Conservation (phyloP, 495 filamentous ascomycete species). For the Aspergillus avenaceus region DNA sequence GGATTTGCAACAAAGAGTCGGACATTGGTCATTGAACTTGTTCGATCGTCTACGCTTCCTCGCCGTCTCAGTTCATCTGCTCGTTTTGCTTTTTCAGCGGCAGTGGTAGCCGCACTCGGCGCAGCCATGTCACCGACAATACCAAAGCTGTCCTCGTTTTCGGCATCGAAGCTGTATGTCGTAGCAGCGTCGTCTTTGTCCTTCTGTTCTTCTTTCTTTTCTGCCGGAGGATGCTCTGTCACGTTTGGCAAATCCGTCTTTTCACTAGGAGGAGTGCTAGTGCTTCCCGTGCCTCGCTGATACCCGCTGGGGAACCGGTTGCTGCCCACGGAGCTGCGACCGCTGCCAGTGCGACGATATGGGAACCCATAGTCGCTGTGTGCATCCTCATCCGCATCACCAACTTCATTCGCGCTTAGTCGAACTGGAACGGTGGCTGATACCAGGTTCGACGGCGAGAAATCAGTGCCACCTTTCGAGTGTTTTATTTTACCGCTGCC, state of each 20-base stretch:
- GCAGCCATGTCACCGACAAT: constrained; percentile 50
- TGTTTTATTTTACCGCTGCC: constrained; percentile 78
- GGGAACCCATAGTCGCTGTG: constrained; percentile 52
- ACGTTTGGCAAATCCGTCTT: constrained; percentile 47
- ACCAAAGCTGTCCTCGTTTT: constrained; percentile 55
- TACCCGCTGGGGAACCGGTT: constrained; percentile 53
- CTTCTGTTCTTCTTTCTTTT: constrained; percentile 33
- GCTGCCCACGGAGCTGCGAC: constrained; percentile 73
- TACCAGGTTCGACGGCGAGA: constrained; percentile 68
- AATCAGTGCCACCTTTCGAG: constrained; percentile 65
- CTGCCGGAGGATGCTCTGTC: constrained; percentile 49
- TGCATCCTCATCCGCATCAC: constrained; percentile 73
- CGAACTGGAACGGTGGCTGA: constrained; percentile 81
- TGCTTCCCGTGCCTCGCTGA: constrained; percentile 60
- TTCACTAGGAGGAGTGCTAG: constrained; percentile 59
- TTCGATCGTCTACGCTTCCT: constrained; percentile 92
- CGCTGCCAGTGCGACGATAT: constrained; percentile 72
- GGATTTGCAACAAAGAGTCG: constrained; percentile 94
- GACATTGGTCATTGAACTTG: constrained; percentile 76
- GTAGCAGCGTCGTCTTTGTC: constrained; percentile 44
- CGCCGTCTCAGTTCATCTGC: constrained; percentile 73
- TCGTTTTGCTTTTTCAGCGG: constrained; percentile 64
- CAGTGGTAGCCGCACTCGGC: constrained; percentile 34
- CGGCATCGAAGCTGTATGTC: constrained; percentile 34
- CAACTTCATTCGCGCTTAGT: constrained; percentile 89